Percentiles rank a stretch among this genome's conserved stretches.
Evolutionary conservation across 2,329 filamentous ascomycete genomes (phyloP).

Genomic region (Cladophialophora yegresii): DNA sequence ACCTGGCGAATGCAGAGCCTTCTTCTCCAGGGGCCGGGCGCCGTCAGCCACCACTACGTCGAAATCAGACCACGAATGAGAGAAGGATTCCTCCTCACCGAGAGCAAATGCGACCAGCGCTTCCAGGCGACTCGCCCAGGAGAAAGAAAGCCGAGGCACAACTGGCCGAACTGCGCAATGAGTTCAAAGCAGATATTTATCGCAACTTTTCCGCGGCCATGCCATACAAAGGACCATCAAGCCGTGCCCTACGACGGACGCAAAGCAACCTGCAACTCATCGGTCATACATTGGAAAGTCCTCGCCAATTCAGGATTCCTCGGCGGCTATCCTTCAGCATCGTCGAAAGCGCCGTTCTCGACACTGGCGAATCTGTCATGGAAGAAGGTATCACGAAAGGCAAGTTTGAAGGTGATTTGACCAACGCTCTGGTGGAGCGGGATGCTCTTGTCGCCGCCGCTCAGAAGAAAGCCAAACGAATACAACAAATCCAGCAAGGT

Average conservation of each 20-base stretch:
- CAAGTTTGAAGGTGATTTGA: conserved; percentile 30
- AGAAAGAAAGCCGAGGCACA: conserved; percentile 30
- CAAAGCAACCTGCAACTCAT: conserved; percentile 30
- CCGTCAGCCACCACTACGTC: conserved; percentile 6
- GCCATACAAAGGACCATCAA: conserved; percentile 29
- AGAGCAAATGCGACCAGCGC: conserved; percentile 26
- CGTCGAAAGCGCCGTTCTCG: conserved; percentile 50
- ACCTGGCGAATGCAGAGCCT: conserved; percentile 18
- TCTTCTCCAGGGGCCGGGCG: conserved; percentile 16
- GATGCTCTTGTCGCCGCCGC: conserved; percentile 45
- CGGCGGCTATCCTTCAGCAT: conserved; percentile 52
- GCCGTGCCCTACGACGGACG: conserved; percentile 33
- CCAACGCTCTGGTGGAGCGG: conserved; percentile 29
- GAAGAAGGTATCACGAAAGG: conserved; percentile 26
- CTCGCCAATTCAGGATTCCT: conserved; percentile 36
- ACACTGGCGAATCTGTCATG: conserved; percentile 38
- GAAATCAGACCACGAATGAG: conserved; percentile 14
- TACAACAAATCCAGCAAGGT: conserved; percentile 43
- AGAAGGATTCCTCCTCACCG: conserved; percentile 29
- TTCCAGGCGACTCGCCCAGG: conserved; percentile 32
- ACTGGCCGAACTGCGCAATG: conserved; percentile 31
- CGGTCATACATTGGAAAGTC: conserved; percentile 21
- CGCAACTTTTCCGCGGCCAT: conserved; percentile 30
- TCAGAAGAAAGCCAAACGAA: conserved; percentile 44
- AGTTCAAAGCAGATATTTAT: conserved; percentile 32